A percentile compares a stretch with the other conserved stretches of the same genome.
Conservation (phyloP, 805 yeast genomes). For the Wickerhamiella qilinensis region DNA sequence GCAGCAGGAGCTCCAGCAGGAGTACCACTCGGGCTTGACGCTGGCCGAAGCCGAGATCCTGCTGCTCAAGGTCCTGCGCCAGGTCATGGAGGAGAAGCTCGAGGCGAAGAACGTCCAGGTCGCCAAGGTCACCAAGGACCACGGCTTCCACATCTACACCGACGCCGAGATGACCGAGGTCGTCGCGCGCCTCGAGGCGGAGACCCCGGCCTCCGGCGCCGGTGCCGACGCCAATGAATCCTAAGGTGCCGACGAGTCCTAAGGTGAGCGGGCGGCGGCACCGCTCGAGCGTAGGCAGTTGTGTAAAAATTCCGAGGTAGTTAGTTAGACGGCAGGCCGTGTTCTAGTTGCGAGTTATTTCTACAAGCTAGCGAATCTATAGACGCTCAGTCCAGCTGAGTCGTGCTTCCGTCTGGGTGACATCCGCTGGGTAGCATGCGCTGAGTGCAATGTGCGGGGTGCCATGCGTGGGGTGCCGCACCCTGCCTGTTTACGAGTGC, state of each 20-base stretch:
- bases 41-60: constrained; percentile 84
- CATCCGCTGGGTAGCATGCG: too few relatives aligned
- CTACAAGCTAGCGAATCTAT: too few relatives aligned
- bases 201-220: not conserved
- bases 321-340: not conserved
- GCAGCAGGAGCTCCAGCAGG: constrained; percentile 91
- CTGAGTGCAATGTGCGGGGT: too few relatives aligned
- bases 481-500: too few relatives aligned
- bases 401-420: too few relatives aligned
- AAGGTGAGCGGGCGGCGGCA: too few relatives aligned
- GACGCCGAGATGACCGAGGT: constrained; percentile 73
- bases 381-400: too few relatives aligned
- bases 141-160: constrained; percentile 71
- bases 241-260: too few relatives aligned
- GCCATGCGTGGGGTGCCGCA: too few relatives aligned
- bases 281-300: too few relatives aligned
- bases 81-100: constrained; percentile 97
- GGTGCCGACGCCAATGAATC: not conserved
- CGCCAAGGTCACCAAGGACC: constrained; percentile 75
- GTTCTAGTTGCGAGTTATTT: too few relatives aligned
- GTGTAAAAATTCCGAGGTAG: too few relatives aligned
- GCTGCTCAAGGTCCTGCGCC: constrained; percentile 77
- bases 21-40: constrained; percentile 78
- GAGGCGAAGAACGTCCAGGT: constrained; percentile 90
- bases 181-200: constrained; percentile 44